Evolutionary conservation across 2,329 filamentous ascomycete genomes (phyloP), one percentile per base, ranked within the genome.

Genomic region (Coniella lustricola): DNA sequence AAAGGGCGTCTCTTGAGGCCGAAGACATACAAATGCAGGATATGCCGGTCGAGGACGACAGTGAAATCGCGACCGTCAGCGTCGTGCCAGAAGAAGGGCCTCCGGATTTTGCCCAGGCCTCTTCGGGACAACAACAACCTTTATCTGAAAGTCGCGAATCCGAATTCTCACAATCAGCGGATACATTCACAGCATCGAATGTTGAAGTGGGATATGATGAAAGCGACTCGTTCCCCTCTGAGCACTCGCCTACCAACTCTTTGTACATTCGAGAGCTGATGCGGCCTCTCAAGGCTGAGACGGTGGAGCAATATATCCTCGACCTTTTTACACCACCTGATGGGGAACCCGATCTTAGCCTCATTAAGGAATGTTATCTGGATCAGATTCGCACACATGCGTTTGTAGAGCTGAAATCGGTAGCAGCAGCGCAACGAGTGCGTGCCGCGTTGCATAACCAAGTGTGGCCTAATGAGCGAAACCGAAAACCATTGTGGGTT

Each of bases 191-290:
- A 8, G 4, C 17, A 32, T 17, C 16, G 16, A 29, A 31, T 7
- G 12, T 10, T 46, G 45, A 37, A 50, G 48, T 50, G 40, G 25
- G 16, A 34, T 50, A 31, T 17, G 62, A 67, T 34, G 65, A 74
- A 22, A 65, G 66, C 20, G 81, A 84, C 7, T 76, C 87, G 0
- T 67, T 83, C 32, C 51, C 51, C 13, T 50, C 51, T 21, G 13
- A 13, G 10, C 87, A 93, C 63, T 77, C 80, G 18, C 82, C 85
- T 4, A 91, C 90, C 3, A 68, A 80, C 29, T 84, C 87, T 14
- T 71, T 97, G 40, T 97, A 96, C 68, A 93, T 97, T 57, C 84
- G 84, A 64, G 85, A 95, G 59, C 80, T 97, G 47, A 90, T 94
- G 81, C 84, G 91, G 40, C 90, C 93, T 9, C 73, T 97, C 18